Conservation (phyloP, 805 yeast species). For the Saccharomyces paradoxus region DNA sequence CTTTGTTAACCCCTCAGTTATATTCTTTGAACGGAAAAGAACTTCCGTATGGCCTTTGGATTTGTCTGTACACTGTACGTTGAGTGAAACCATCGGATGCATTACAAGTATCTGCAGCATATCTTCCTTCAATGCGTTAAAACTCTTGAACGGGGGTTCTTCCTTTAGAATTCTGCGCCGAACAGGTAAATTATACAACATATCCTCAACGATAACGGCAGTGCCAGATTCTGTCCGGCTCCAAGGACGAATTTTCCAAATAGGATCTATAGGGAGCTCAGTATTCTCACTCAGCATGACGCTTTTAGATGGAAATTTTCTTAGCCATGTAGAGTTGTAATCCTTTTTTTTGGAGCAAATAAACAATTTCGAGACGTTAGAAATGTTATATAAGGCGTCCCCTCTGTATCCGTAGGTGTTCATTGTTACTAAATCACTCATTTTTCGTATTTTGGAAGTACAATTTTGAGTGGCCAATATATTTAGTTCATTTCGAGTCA, state of each 20-base stretch:
- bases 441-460: conserved; percentile 45
- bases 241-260: conserved; percentile 2
- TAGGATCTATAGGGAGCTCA: conserved; percentile 1
- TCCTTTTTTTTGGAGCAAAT: conserved; percentile 39
- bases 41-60: background rate
- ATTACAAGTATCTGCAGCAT: conserved; percentile 16
- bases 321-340: conserved; percentile 26
- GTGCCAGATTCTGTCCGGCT: conserved; percentile 14
- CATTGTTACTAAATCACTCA: conserved; percentile 34
- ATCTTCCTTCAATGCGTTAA: conserved; percentile 11
- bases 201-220: conserved; percentile 10
- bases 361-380: conserved; percentile 39
- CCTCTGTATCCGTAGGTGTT: conserved; percentile 64
- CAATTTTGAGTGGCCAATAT: conserved; percentile 39
- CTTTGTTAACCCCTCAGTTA: background rate
- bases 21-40: conserved; percentile 5
- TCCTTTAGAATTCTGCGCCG: conserved; percentile 13
- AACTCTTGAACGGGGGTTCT: conserved; percentile 7
- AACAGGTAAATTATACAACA: conserved; percentile 24
- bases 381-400: conserved; percentile 52
- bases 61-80: conserved; percentile 4
- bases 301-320: conserved; percentile 8
- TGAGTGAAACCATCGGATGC: conserved; percentile 11
- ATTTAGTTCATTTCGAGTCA: conserved; percentile 40
- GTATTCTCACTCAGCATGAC: conserved; percentile 3